These are phyloP conservation scores for Colletotrichum sp. DNA, from an alignment of 2,329 filamentous ascomycete species.

Conservation along the genomic window DNA sequence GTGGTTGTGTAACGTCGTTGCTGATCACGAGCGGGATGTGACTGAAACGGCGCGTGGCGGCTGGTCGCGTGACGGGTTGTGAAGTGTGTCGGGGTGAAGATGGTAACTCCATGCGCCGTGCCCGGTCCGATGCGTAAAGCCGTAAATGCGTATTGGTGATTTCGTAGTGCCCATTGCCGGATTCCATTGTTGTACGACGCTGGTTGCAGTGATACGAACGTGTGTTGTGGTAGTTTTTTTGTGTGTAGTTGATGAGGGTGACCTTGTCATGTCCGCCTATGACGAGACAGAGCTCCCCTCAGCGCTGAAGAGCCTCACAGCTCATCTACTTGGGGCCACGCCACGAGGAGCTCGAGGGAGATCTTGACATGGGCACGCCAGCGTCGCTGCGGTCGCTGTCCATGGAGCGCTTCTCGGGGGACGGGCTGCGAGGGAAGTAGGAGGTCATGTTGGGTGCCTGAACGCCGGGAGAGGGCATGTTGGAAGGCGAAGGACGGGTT, in stretches of 20 bases:
- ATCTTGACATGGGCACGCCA: slow-evolving; percentile 30
- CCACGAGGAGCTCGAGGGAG: slow-evolving; percentile 29
- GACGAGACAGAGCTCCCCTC: neutral
- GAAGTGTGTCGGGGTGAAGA: neutral
- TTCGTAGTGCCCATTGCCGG: neutral
- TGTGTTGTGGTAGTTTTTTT: neutral
- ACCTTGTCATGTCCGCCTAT: neutral
- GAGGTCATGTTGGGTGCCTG: slow-evolving; percentile 29
- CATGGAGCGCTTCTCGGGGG: slow-evolving; percentile 49
- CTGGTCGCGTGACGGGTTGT: neutral
- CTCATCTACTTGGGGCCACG: slow-evolving; percentile 10
- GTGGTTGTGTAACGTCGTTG: neutral
- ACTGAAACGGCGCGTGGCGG: neutral
- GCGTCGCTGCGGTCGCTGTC: slow-evolving; percentile 48
- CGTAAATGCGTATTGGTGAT: neutral
- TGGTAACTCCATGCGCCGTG: neutral
- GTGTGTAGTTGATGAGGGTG: neutral
- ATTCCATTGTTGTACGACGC: neutral
- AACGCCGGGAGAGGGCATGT: slow-evolving; percentile 30
- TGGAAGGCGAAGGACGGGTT: slow-evolving; percentile 45
- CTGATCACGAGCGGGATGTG: neutral
- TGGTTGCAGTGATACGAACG: neutral
- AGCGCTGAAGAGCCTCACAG: too few species aligned
- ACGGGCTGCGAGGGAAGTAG: slow-evolving; percentile 28
- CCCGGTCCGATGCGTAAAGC: neutral